Percentiles rank a stretch among this genome's conserved stretches.
Evolutionary conservation across 2,329 filamentous ascomycete genomes (phyloP).

Genomic region (Talaromyces marneffei): DNA sequence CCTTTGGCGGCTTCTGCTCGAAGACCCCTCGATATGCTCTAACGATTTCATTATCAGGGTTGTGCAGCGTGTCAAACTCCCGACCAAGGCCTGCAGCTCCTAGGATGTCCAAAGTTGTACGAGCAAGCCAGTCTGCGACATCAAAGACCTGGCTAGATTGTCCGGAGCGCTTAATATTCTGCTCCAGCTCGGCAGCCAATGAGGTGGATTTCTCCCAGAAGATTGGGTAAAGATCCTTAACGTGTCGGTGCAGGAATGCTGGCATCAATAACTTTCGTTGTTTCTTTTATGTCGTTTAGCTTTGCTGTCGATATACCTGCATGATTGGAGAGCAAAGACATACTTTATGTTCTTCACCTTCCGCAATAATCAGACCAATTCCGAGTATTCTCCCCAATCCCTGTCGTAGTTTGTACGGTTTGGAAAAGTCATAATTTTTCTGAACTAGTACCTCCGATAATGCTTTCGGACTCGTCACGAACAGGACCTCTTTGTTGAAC

Average conservation of each 20-base stretch:
- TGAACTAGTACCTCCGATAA: conserved; percentile 7
- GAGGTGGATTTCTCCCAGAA: conserved; percentile 70
- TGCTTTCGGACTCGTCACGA: conserved; percentile 7
- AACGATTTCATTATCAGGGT: conserved; percentile 54
- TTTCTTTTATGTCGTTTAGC: background rate
- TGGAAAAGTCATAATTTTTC: conserved; percentile 9
- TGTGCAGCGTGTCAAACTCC: conserved; percentile 57
- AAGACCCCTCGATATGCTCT: conserved; percentile 4
- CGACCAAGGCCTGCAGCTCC: conserved; percentile 60
- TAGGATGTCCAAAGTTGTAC: conserved; percentile 35
- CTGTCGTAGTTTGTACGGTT: conserved; percentile 3
- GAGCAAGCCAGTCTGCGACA: conserved; percentile 60
- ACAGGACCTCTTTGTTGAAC: conserved; percentile 5
- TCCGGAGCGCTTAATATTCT: background rate
- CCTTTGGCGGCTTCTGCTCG: conserved; percentile 5
- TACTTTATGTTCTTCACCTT: conserved; percentile 74
- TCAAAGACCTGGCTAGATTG: conserved; percentile 7
- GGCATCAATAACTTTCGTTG: conserved; percentile 68
- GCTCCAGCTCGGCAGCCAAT: conserved; percentile 38
- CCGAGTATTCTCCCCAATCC: conserved; percentile 21
- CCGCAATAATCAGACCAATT: conserved; percentile 55
- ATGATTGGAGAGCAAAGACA: background rate
- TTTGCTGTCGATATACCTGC: too few species aligned
- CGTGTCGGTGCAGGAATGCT: conserved; percentile 68
- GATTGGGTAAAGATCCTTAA: conserved; percentile 69